Percentiles rank a stretch among this genome's conserved stretches.
Evolutionary conservation across 352 stramenopile species (phyloP).

Genomic region (Phytophthora nicotianae): DNA sequence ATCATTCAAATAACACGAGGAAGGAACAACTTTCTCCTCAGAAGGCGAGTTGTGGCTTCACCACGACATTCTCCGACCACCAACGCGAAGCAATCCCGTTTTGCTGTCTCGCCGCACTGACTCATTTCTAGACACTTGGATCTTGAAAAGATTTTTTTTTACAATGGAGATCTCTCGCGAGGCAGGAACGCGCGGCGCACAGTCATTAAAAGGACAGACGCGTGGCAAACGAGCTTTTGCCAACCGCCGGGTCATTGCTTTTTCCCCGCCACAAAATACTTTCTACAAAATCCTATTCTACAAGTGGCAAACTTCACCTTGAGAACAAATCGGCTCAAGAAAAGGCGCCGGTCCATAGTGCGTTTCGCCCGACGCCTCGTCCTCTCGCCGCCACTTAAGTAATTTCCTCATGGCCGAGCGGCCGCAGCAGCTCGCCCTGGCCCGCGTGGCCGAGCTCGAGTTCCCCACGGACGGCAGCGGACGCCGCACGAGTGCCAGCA

Average conservation of each 20-base stretch:
- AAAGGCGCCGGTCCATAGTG: slow-evolving; percentile 28
- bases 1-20: too few species aligned
- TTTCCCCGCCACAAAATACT: not conserved
- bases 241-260: not conserved
- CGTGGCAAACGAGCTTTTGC: not conserved
- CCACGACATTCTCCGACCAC: too few species aligned
- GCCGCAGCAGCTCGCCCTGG: slow-evolving; percentile 27
- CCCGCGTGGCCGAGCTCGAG: slow-evolving; percentile 32
- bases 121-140: too few species aligned
- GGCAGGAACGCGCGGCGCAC: slow-evolving; percentile 1
- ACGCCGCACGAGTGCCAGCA: slow-evolving; percentile 24
- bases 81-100: too few species aligned
- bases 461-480: slow-evolving; percentile 7
- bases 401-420: slow-evolving; percentile 27
- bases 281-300: slow-evolving; percentile 16
- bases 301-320: slow-evolving; percentile 17
- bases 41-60: too few species aligned
- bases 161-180: not conserved
- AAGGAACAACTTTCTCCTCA: too few species aligned
- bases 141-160: too few species aligned
- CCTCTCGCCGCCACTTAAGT: slow-evolving; percentile 6
- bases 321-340: slow-evolving; percentile 24
- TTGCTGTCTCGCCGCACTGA: too few species aligned
- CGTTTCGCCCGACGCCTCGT: slow-evolving; percentile 25
- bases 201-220: not conserved